These are phyloP conservation scores for Geranium brycei DNA, from an alignment of 345 rosid species.

Conservation along the genomic window DNA sequence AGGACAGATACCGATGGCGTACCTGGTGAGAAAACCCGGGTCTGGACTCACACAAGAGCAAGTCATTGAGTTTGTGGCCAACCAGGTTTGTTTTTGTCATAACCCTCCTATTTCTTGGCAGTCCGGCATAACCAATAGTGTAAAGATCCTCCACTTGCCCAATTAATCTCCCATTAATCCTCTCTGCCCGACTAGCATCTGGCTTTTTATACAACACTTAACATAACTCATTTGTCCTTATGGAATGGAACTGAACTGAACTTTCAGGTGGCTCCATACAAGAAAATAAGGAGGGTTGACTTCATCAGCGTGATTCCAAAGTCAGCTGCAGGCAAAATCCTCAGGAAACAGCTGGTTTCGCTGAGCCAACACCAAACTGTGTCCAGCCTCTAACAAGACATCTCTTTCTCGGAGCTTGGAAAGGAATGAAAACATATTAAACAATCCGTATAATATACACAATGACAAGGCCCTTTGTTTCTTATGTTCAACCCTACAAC, in stretches of 20 bases:
- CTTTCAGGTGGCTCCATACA: conserved; percentile 57
- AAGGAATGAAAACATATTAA: no score
- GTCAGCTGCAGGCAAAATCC: conserved; percentile 55
- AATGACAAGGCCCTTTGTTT: no score
- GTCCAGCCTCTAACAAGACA: conserved; percentile 21
- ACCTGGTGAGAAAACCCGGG: conserved; percentile 35
- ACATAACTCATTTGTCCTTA: no score
- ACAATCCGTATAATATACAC: no score
- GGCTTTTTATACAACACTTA: no score
- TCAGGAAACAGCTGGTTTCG: conserved; percentile 39
- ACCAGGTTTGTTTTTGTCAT: conserved; percentile 29
- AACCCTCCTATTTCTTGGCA: neutral
- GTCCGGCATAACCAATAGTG: no score
- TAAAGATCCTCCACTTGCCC: no score
- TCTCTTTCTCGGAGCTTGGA: neutral
- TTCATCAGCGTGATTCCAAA: conserved; percentile 41
- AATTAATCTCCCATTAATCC: no score
- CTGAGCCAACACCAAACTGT: conserved; percentile 20
- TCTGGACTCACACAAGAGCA: conserved; percentile 34
- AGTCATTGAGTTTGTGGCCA: conserved; percentile 44
- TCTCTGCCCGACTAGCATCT: no score
- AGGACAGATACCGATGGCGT: conserved; percentile 61
- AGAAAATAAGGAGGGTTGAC: conserved; percentile 44
- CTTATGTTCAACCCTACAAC: no score
- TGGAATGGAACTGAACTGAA: neutral